Evolutionary conservation across 305 asterid genomes (phyloP).

Genomic region (Caryopteris hybrid): DNA sequence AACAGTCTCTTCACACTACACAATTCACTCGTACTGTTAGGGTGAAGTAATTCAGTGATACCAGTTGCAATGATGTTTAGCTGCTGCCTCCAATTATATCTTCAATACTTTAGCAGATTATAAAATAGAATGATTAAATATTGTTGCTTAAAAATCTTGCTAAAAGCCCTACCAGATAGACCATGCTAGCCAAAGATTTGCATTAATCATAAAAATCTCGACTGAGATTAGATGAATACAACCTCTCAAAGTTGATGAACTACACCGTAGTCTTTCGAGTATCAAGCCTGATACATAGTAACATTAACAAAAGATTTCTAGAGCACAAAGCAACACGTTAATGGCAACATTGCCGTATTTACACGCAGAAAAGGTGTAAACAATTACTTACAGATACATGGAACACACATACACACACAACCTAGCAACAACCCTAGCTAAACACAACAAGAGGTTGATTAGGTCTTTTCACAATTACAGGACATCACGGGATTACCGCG

Average conservation of each 20-base stretch:
- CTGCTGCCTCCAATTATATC: too few species aligned
- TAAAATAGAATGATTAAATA: too few species aligned
- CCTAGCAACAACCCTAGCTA: conserved; percentile 21
- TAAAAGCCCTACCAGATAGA: too few species aligned
- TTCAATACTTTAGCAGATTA: too few species aligned
- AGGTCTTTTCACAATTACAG: conserved; percentile 2
- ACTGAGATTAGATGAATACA: background rate
- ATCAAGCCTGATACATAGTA: background rate
- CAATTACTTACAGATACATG: background rate
- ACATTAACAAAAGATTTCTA: background rate
- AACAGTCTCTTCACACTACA: too few species aligned
- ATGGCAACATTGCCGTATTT: conserved; percentile 8
- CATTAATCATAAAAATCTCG: too few species aligned
- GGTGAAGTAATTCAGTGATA: too few species aligned
- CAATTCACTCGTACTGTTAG: too few species aligned
- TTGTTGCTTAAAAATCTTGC: too few species aligned
- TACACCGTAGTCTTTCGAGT: background rate
- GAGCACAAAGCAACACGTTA: background rate
- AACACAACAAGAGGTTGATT: conserved; percentile 3
- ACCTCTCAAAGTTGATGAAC: background rate
- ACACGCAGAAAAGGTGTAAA: conserved; percentile 12
- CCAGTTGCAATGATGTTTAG: too few species aligned
- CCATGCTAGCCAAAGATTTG: too few species aligned
- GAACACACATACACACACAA: background rate
- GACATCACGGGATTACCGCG: conserved; percentile 14